A percentile compares a stretch with the other conserved stretches of the same genome.
Evolutionary conservation across 2,329 filamentous ascomycete species (phyloP).

Genomic region (Xylaria multiplex): DNA sequence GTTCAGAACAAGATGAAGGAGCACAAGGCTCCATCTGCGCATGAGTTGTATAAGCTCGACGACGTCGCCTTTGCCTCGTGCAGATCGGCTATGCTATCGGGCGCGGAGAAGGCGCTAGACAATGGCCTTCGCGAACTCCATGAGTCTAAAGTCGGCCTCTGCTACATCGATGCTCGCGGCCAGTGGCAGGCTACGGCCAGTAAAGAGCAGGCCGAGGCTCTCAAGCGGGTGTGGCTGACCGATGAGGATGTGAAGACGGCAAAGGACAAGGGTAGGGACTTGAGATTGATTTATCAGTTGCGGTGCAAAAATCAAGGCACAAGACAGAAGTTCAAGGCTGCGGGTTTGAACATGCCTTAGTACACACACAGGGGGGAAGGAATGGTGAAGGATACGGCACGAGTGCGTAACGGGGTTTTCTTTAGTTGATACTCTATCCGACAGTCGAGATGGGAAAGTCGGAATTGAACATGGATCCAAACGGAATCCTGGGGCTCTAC

Average conservation of each 20-base stretch:
- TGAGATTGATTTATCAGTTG: not conserved
- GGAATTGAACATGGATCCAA: not conserved
- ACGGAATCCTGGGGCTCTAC: not conserved
- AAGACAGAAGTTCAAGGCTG: constrained; percentile 18
- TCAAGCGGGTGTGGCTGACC: constrained; percentile 23
- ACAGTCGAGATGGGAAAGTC: not conserved
- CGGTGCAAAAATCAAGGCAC: constrained; percentile 3
- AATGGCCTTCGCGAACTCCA: constrained; percentile 19
- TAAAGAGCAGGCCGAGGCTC: constrained; percentile 22
- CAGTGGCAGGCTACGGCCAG: constrained; percentile 15
- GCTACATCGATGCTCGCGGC: constrained; percentile 24
- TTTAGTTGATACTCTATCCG: not conserved
- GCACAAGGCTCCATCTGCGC: constrained; percentile 5
- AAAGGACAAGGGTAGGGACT: not conserved
- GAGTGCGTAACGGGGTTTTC: constrained; percentile 6
- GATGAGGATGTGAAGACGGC: constrained; percentile 23
- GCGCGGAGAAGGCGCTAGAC: constrained; percentile 19
- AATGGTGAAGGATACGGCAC: not conserved
- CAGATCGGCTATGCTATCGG: constrained; percentile 23
- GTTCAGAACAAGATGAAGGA: constrained; percentile 18
- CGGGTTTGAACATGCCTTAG: constrained; percentile 25
- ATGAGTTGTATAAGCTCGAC: constrained; percentile 18
- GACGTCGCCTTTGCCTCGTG: constrained; percentile 14
- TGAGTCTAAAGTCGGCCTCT: constrained; percentile 16
- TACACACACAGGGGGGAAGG: not conserved